phyloP scores from a whole-genome alignment of 345 rosid genomes.

The Lumnitzera racemosa region DNA sequence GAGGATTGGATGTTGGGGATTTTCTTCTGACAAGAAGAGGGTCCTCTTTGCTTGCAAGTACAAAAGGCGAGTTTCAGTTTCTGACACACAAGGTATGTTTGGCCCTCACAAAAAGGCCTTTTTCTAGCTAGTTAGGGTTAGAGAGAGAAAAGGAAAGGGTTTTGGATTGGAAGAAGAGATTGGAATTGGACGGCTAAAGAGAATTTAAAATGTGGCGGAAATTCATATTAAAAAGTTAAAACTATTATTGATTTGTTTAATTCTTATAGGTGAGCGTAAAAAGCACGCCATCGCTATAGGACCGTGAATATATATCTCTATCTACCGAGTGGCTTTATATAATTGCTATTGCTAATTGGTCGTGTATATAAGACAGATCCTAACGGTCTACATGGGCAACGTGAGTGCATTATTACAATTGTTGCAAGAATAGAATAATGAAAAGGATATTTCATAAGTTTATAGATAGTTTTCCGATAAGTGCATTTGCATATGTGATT shows the following conservation, averaged over 20 bases:
- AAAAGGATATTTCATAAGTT: too few relatives aligned
- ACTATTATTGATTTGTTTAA: neutral
- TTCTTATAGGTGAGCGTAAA: conserved; percentile 8
- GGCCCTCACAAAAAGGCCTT: neutral
- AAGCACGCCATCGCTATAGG: conserved; percentile 6
- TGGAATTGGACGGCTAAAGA: conserved; percentile 24
- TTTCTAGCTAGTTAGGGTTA: neutral
- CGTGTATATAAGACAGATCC: too few relatives aligned
- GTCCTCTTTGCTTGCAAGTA: conserved; percentile 14
- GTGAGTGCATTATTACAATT: too few relatives aligned
- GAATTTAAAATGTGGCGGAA: conserved; percentile 12
- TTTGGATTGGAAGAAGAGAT: conserved; percentile 15
- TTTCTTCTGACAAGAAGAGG: conserved; percentile 28
- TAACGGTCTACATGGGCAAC: too few relatives aligned
- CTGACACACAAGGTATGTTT: conserved; percentile 6
- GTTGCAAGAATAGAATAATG: too few relatives aligned
- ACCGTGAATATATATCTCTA: neutral
- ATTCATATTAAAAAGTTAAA: neutral
- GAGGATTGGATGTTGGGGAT: conserved; percentile 19
- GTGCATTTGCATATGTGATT: too few relatives aligned
- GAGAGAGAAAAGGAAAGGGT: conserved; percentile 4
- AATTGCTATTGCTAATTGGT: too few relatives aligned
- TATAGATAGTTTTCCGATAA: too few relatives aligned
- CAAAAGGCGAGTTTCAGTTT: conserved; percentile 14
- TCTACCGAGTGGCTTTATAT: too few relatives aligned